Evolutionary conservation across 208 protist genomes (phyloP), one percentile per base, ranked within the genome.

Genomic region (Novymonas esmeraldas): DNA sequence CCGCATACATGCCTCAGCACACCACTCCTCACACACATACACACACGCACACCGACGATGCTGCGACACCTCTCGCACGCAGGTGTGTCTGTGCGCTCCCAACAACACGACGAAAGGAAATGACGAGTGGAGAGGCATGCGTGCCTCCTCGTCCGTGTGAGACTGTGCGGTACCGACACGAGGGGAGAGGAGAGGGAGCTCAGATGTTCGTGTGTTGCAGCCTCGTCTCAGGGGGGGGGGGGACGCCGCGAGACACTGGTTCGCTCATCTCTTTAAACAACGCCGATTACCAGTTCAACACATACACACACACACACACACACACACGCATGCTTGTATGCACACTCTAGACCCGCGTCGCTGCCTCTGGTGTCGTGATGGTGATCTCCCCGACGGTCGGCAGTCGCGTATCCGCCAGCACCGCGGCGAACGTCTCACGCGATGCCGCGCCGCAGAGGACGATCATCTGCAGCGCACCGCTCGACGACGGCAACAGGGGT

Each of bases 401-500:
- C 50, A 22, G 28, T 16, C 50, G 36, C 42, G 50, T 55, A 14
- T 75, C 76, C 36, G 13, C 33, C 36, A 82, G 36, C 41, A 38
- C 51, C 45, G 61, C 65, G 18, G 11, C 41, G 45, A 82, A 64
- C 60, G 44, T 60, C 16, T n/a, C 71, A 11, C 64, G 52, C 5
- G 28, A 45, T 14, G 41, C 49, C 18, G 26, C 48, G 20, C 76
- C 71, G 56, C 76, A 82, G 5, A 82, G 33, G 10, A 82, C 55
- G 1, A 68, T 16, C 3, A 81, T 52, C 39, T 18, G 38, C 50
- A 39, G 11, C 52, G 24, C 33, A 31, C n/a, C n/a, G n/a, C n/a
- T n/a, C n/a, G 45, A 29, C 59, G 24, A 11, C n/a, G 52, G 13
- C 20, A 41, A 29, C 1, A 2, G 31, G 22, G 20, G 20, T 36